Evolutionary conservation across 2,329 filamentous ascomycete species (phyloP).

Genomic region (Onygena corvina): DNA sequence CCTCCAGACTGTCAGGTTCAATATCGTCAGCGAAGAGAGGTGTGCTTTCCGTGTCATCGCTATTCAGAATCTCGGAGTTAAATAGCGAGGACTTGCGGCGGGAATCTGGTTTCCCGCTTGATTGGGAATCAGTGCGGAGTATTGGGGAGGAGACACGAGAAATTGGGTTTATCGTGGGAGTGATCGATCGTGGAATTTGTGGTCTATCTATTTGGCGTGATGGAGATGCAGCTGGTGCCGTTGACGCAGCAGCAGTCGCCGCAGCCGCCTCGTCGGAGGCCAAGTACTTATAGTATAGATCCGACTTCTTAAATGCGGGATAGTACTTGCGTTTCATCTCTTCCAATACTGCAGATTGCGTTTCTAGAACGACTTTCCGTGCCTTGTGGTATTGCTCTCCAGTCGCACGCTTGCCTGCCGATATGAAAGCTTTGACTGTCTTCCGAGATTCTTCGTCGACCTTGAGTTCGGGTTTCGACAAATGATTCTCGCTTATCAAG

Average conservation of each 20-base stretch:
- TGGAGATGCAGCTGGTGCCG: constrained; percentile 14
- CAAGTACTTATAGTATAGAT: constrained; percentile 91
- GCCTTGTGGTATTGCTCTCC: constrained; percentile 72
- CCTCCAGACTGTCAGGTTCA: constrained; percentile 55
- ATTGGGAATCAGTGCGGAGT: constrained; percentile 38
- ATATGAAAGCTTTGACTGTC: constrained; percentile 64
- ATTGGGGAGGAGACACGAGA: constrained; percentile 34
- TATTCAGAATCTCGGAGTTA: constrained; percentile 39
- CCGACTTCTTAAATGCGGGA: constrained; percentile 77
- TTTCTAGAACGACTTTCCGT: constrained; percentile 64
- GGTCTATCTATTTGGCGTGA: constrained; percentile 14
- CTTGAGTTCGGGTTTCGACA: constrained; percentile 69
- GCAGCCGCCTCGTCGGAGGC: constrained; percentile 60
- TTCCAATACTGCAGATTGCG: constrained; percentile 72
- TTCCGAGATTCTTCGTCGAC: constrained; percentile 57
- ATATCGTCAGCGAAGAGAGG: constrained; percentile 72
- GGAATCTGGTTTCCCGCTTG: constrained; percentile 40
- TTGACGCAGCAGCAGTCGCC: constrained; percentile 18
- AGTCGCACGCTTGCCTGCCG: constrained; percentile 62
- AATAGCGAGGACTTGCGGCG: constrained; percentile 47
- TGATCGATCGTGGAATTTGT: constrained; percentile 5
- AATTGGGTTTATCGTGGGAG: constrained; percentile 24
- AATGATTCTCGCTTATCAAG: constrained; percentile 82
- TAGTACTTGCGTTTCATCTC: constrained; percentile 73
- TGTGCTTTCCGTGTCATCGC: constrained; percentile 48